Conservation (phyloP, 805 yeast species). For the Ogataea trehalophila region DNA sequence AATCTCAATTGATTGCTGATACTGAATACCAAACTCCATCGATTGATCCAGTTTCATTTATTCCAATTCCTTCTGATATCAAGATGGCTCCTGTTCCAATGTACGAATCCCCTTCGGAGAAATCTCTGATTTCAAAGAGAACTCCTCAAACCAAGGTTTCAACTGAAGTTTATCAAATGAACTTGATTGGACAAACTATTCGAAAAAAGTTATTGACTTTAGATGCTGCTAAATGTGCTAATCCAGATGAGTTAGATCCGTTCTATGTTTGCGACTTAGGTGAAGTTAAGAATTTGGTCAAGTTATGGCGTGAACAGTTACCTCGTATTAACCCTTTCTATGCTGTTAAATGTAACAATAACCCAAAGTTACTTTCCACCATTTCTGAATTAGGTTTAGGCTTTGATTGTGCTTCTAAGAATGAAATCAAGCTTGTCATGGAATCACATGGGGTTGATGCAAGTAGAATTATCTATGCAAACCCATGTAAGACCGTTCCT, state of each 20-base stretch:
- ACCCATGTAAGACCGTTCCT: conserved; percentile 89
- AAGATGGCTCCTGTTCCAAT: conserved; percentile 12
- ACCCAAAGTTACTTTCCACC: conserved; percentile 49
- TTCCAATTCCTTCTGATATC: neutral
- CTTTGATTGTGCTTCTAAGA: conserved; percentile 91
- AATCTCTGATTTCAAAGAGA: neutral
- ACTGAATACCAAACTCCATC: neutral
- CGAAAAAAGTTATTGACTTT: conserved; percentile 9
- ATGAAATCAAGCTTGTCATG: conserved; percentile 69
- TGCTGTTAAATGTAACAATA: conserved; percentile 93
- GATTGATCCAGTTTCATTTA: neutral
- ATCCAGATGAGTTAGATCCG: conserved; percentile 76
- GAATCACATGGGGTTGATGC: conserved; percentile 54
- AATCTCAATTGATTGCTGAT: conserved; percentile 6
- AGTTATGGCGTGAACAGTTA: conserved; percentile 58
- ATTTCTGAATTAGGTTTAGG: conserved; percentile 63
- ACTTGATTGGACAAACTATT: conserved; percentile 7
- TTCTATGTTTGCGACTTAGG: conserved; percentile 86
- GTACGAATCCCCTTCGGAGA: conserved; percentile 8
- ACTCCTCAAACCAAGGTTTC: neutral
- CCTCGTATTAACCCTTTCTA: conserved; percentile 84
- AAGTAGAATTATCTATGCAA: conserved; percentile 76
- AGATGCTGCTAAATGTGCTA: conserved; percentile 6
- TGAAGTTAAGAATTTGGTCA: conserved; percentile 55
- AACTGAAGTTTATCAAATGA: conserved; percentile 5